Evolutionary conservation across 768 basidiomycete species (phyloP), one percentile per base, ranked within the genome.

Genomic region (Leccinum broughii): DNA sequence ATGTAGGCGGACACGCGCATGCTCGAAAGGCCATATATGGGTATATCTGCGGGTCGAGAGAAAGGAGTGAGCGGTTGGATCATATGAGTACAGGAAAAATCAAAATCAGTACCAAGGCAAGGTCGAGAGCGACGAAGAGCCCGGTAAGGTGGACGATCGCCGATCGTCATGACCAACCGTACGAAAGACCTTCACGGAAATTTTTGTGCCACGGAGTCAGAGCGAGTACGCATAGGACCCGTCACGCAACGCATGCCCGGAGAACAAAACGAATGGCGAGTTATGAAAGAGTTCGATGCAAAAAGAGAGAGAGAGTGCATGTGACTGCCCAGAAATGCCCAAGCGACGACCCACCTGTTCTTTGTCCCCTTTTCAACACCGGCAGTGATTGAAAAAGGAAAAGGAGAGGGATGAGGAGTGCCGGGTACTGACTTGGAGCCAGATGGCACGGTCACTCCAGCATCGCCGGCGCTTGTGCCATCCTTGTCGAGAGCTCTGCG

Each of bases 1-100:
- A 24, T 74, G 74, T 9, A 98, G 78, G 51, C 88, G 82, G 4
- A 98, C 95, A 41, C 96, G 88, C 22, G 95, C 90, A 68, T 95
- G 93, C 70, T 96, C 95, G 64, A 95, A 98, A 0, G 96, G 96
- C 93, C 95, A 98, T 59, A 98, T 97, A 71, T 98, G 90, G 60
- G 90, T 88, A 77, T 97, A 98, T 62, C 93, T 94, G 63, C 17
- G 28, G 32, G 44, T 28, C 26, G 28, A 46, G 28, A 28, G 54
- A 54, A 37, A 55, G 4, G 22, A 15, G 57, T 65, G 49, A 70
- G 63, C 26, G 26, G 3, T 26, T 35, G 10, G 6, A 61, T 58
- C 39, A 9, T 41, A 51, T 0, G n/a, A 46, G 14, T 3, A 22
- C 11, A 35, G 39, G 4, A 6, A 34, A 24, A 44, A 15, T 7